phyloP scores from a whole-genome alignment of 2,329 filamentous ascomycete species.

The Fusarium metavorans region DNA sequence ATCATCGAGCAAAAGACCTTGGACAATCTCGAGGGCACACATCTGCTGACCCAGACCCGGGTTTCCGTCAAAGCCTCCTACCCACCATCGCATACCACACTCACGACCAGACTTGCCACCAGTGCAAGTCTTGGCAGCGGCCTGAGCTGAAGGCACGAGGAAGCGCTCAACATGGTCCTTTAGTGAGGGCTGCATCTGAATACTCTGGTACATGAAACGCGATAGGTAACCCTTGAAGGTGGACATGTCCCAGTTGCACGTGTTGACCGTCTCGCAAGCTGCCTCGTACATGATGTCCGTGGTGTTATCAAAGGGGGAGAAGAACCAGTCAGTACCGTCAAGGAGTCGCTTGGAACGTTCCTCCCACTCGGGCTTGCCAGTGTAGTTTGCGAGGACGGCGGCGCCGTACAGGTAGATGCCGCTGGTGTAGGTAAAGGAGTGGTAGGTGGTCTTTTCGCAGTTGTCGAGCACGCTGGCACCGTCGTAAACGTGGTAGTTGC shows the following conservation, averaged over 20 bases:
- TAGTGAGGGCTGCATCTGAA: conserved; percentile 68
- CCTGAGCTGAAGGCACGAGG: conserved; percentile 64
- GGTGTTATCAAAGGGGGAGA: conserved; percentile 63
- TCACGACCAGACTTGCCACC: conserved; percentile 64
- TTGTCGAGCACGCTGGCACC: conserved; percentile 67
- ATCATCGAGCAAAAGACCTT: conserved; percentile 65
- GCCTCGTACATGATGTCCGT: conserved; percentile 74
- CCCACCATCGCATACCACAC: conserved; percentile 75
- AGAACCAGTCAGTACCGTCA: conserved; percentile 65
- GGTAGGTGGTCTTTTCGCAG: conserved; percentile 64
- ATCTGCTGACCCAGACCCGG: conserved; percentile 73
- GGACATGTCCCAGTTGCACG: conserved; percentile 73
- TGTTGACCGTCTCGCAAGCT: conserved; percentile 70
- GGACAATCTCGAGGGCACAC: conserved; percentile 72
- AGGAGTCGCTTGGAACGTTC: conserved; percentile 65
- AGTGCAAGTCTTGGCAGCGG: conserved; percentile 68
- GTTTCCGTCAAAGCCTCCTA: conserved; percentile 65
- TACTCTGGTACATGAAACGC: conserved; percentile 72
- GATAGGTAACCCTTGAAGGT: conserved; percentile 77
- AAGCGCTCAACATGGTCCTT: conserved; percentile 58
- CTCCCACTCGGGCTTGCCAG: conserved; percentile 64
- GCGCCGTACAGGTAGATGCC: conserved; percentile 76
- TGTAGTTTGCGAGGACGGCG: conserved; percentile 73
- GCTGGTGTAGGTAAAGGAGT: conserved; percentile 74
- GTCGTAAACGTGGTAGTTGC: conserved; percentile 69